Conservation (phyloP, 257 asterid species). For the Mentha longifolia region DNA sequence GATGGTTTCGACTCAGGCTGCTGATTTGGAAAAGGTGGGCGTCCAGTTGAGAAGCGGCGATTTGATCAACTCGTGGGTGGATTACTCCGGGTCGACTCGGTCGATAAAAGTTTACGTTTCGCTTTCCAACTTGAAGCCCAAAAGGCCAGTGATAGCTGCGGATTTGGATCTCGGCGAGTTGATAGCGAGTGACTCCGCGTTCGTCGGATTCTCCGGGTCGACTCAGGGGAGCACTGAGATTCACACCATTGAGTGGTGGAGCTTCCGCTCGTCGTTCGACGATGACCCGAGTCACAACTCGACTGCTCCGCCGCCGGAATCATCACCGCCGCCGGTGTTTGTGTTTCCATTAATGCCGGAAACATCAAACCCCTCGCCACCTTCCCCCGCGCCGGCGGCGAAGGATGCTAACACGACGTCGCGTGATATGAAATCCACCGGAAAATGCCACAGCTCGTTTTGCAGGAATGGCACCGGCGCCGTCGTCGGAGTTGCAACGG, state of each 20-base stretch:
- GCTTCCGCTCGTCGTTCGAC: conserved; percentile 72
- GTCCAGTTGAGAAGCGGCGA: conserved; percentile 75
- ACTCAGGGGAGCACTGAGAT: conserved; percentile 95
- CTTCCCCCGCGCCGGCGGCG: conserved; percentile 46
- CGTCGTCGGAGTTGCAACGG: conserved; percentile 79
- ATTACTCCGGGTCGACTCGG: conserved; percentile 64
- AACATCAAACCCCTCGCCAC: conserved; percentile 45
- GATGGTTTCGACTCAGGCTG: conserved; percentile 56
- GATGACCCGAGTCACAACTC: conserved; percentile 46
- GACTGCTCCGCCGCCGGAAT: conserved; percentile 36
- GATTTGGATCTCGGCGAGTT: conserved; percentile 51
- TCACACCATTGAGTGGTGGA: conserved; percentile 87
- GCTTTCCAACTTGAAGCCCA: conserved; percentile 65
- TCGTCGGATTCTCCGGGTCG: conserved; percentile 83
- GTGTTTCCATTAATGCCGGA: conserved; percentile 32
- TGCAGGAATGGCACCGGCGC: conserved; percentile 69
- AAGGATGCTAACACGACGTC: conserved; percentile 33
- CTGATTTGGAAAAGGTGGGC: conserved; percentile 54
- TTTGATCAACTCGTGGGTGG: conserved; percentile 84
- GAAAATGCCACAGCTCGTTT: conserved; percentile 55
- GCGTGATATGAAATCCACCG: conserved; percentile 32
- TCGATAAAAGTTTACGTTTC: conserved; percentile 57
- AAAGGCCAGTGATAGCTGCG: conserved; percentile 62
- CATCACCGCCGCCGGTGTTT: conserved; percentile 38
- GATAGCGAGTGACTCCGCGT: conserved; percentile 52